These are phyloP conservation scores for Rhodotorula sp. DNA, from an alignment of 1,284 basidiomycete genomes.

Conservation along the genomic window DNA sequence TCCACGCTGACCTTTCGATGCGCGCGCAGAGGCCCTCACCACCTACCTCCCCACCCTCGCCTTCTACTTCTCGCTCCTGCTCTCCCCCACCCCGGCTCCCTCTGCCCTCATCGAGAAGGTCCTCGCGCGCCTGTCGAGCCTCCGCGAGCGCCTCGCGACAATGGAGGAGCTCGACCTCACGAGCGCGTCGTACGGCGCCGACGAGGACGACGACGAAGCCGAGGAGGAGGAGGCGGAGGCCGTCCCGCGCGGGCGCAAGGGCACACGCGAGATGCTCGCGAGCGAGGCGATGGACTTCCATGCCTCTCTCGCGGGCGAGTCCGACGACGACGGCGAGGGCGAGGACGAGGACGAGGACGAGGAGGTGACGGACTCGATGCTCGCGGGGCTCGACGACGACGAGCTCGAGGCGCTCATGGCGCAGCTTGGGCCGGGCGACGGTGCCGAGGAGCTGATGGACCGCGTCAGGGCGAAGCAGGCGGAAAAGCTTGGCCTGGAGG, in stretches of 20 bases:
- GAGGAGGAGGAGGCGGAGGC: constrained; percentile 41
- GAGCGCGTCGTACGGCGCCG: constrained; percentile 54
- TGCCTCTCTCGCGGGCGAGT: constrained; percentile 48
- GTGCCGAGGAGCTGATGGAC: constrained; percentile 29
- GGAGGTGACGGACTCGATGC: constrained; percentile 47
- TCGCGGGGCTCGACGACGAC: constrained; percentile 46
- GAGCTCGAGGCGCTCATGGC: constrained; percentile 50
- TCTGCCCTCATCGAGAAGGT: constrained; percentile 69
- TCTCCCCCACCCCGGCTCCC: constrained; percentile 61
- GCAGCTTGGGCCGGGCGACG: constrained; percentile 23
- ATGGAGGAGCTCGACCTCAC: constrained; percentile 80
- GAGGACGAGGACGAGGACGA: constrained; percentile 49
- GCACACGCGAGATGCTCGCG: constrained; percentile 41
- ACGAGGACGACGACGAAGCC: constrained; percentile 49
- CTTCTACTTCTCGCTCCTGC: constrained; percentile 87
- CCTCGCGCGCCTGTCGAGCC: constrained; percentile 73
- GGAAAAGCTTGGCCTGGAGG: constrained; percentile 24
- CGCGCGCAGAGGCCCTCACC: constrained; percentile 57
- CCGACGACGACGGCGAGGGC: constrained; percentile 47
- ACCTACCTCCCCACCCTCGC: constrained; percentile 89
- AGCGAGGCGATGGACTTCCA: constrained; percentile 46
- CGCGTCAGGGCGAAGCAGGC: constrained; percentile 22
- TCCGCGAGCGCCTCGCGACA: constrained; percentile 79
- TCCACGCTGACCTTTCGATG: neutral
- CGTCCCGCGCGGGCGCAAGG: constrained; percentile 45